Percentiles rank a stretch among this genome's conserved stretches.
Conservation (phyloP, 495 filamentous ascomycete species). For the Barbatosphaeria neglecta region DNA sequence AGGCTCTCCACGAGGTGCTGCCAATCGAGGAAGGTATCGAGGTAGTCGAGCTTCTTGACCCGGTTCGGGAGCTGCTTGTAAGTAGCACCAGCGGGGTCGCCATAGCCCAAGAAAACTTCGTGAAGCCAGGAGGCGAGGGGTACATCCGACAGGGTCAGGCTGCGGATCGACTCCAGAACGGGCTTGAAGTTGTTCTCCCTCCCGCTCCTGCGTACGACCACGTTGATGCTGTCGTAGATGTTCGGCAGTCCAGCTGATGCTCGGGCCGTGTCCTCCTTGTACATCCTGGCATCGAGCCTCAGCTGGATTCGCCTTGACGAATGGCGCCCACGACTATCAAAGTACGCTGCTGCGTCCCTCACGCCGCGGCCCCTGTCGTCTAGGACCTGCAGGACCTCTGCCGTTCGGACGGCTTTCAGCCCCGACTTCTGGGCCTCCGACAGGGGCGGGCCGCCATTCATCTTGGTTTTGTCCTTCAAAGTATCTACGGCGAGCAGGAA, state of each 20-base stretch:
- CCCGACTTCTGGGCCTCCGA: slow-evolving; percentile 48
- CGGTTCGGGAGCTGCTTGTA: slow-evolving; percentile 75
- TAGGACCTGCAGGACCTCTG: slow-evolving; percentile 76
- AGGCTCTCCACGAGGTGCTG: slow-evolving; percentile 82
- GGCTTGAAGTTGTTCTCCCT: slow-evolving; percentile 97
- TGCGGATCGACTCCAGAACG: slow-evolving; percentile 81
- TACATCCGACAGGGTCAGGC: slow-evolving; percentile 73
- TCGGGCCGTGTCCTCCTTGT: slow-evolving; percentile 64
- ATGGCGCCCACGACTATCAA: slow-evolving; percentile 30
- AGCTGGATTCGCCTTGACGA: slow-evolving; percentile 61
- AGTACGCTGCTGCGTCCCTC: slow-evolving; percentile 41
- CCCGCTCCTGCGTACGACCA: slow-evolving; percentile 71
- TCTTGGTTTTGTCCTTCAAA: slow-evolving; percentile 37
- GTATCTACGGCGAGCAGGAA: slow-evolving; percentile 70
- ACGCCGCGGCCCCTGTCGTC: slow-evolving; percentile 78
- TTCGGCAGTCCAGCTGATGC: slow-evolving; percentile 54
- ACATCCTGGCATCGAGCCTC: slow-evolving; percentile 67
- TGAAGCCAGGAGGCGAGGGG: slow-evolving; percentile 86
- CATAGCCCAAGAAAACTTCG: slow-evolving; percentile 93
- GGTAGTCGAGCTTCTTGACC: slow-evolving; percentile 69
- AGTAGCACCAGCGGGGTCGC: slow-evolving; percentile 76
- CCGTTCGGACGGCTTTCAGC: slow-evolving; percentile 62
- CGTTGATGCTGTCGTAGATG: slow-evolving; percentile 76
- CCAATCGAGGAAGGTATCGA: slow-evolving; percentile 94
- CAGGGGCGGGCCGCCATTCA: slow-evolving; percentile 39